These are phyloP conservation scores for Mycena polygramma DNA, from an alignment of 768 basidiomycete species.

Conservation along the genomic window DNA sequence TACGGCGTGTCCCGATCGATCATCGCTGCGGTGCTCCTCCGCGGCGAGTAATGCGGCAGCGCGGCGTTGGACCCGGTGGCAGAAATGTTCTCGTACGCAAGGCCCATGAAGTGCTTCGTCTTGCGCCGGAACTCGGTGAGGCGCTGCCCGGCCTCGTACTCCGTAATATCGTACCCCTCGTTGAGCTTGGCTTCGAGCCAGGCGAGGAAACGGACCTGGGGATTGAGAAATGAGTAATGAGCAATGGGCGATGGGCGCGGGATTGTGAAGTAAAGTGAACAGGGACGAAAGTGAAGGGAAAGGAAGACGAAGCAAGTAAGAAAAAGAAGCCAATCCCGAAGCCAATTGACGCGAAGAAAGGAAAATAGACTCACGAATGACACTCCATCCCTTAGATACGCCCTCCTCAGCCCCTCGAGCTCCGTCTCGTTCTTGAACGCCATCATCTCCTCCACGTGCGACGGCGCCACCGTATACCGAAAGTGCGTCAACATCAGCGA, in stretches of 20 bases:
- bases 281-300: too few species aligned
- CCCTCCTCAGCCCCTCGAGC: slow-evolving; percentile 83
- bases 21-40: slow-evolving; percentile 72
- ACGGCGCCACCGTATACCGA: slow-evolving; percentile 80
- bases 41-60: slow-evolving; percentile 92
- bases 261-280: too few species aligned
- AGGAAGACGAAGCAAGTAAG: too few species aligned
- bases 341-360: slow-evolving; percentile 5
- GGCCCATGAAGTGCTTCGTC: slow-evolving; percentile 82
- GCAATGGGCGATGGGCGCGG: slow-evolving; percentile 19
- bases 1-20: slow-evolving; percentile 88
- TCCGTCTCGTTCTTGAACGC: slow-evolving; percentile 91
- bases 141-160: slow-evolving; percentile 92
- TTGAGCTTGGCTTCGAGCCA: slow-evolving; percentile 89
- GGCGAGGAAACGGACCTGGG: slow-evolving; percentile 83
- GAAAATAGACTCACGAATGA: slow-evolving; percentile 72
- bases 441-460: slow-evolving; percentile 82
- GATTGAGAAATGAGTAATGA: neutral
- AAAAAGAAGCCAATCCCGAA: too few species aligned
- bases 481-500: slow-evolving; percentile 87
- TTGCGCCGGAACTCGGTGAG: slow-evolving; percentile 82
- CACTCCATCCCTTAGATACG: slow-evolving; percentile 92
- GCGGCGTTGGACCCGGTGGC: slow-evolving; percentile 94
- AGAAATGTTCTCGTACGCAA: slow-evolving; percentile 91
- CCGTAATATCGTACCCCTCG: slow-evolving; percentile 86